Evolutionary conservation across 345 rosid species (phyloP), one percentile per base, ranked within the genome.

Genomic region (Gossypium thurberi): DNA sequence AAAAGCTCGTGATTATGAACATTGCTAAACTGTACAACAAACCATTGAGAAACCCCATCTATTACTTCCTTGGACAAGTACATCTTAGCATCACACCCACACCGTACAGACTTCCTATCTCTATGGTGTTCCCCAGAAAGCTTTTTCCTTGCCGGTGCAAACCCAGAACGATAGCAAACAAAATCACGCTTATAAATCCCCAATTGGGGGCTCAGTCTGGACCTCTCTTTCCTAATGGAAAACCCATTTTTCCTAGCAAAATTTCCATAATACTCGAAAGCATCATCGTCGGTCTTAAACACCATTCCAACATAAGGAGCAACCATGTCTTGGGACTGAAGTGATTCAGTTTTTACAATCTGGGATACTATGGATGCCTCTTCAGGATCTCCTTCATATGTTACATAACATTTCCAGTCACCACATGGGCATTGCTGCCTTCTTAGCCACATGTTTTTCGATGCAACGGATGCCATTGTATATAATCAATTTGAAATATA

Each of bases 381-480:
- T 26, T 75, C 81, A 28, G 70, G 70, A 72, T 78, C 81, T 55
- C 79, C 81, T 69, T 81, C 81, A 64, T 75, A 51, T 10, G 75
- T 40, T n/a, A 81, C 69, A 73, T 78, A 81, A 73, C 81, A 81
- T 75, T 78, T 78, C 84, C 84, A 81, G 64, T 81, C 79, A 11
- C 84, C 84, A 69, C 81, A 81, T 0, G 81, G 84, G 78, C 87
- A 37, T 82, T 85, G 84, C 71, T 78, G 84, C 84, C 79, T 75
- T 68, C 75, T 69, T 48, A 81, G 73, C 84, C 81, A 81, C 70
- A 81, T 56, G 58, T 73, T 81, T 12, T 81, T 81, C 1, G 79
- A 72, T 15, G 75, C 50, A 0, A 75, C 4, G 21, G 79, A 63
- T 55, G 73, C 52, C 81, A 72, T 78, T 40, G 3, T 55, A 56